Evolutionary conservation across 2,329 filamentous ascomycete genomes (phyloP).

Genomic region (Ceratocystis papillata): DNA sequence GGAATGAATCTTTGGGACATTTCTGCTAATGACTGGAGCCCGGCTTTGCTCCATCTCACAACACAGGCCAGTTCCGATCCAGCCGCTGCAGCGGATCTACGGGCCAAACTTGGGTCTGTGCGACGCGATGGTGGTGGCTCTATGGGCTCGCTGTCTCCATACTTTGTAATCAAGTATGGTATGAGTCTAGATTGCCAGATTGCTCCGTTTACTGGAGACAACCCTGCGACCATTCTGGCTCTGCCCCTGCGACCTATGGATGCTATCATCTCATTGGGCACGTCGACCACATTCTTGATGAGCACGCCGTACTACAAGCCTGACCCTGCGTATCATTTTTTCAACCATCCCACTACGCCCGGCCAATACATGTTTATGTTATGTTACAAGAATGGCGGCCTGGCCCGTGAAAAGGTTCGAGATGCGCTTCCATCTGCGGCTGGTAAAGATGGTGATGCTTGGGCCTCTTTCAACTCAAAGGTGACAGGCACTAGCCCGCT

Average conservation of each 20-base stretch:
- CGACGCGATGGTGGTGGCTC: constrained; percentile 68
- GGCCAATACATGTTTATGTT: constrained; percentile 99
- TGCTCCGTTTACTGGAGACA: constrained; percentile 86
- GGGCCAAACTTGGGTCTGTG: constrained; percentile 68
- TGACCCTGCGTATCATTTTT: constrained; percentile 88
- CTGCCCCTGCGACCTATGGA: constrained; percentile 78
- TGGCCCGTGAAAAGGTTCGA: constrained; percentile 81
- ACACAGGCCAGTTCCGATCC: constrained; percentile 45
- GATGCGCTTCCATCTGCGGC: constrained; percentile 56
- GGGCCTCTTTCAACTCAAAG: constrained; percentile 69
- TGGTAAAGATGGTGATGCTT: constrained; percentile 42
- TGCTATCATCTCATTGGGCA: constrained; percentile 89
- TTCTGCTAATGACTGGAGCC: constrained; percentile 58
- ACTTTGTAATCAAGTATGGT: constrained; percentile 69
- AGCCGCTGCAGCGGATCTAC: constrained; percentile 52
- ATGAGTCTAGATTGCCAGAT: constrained; percentile 67
- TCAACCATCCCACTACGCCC: constrained; percentile 87
- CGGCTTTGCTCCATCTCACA: constrained; percentile 62
- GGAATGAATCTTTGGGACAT: constrained; percentile 98
- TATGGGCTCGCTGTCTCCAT: constrained; percentile 63
- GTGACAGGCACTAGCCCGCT: constrained; percentile 60
- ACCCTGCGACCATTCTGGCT: constrained; percentile 87
- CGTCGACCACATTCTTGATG: constrained; percentile 96
- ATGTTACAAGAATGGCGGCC: constrained; percentile 96
- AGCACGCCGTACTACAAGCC: constrained; percentile 84